phyloP scores from a whole-genome alignment of 495 filamentous ascomycete genomes.

The Xanthoparmelia taractica region DNA sequence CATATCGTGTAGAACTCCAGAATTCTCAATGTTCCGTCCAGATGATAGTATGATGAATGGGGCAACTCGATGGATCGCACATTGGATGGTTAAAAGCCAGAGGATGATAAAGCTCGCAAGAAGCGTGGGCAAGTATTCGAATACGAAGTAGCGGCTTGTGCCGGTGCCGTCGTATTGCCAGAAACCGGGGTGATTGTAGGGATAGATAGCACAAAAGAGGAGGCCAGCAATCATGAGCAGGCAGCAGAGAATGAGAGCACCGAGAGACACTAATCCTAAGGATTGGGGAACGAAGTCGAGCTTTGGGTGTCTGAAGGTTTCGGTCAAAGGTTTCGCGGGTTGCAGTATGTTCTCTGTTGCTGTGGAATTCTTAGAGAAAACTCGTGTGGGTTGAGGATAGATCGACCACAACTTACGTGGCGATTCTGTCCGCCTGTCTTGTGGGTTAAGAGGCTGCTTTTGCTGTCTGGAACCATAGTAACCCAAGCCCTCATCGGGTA shows the following conservation, averaged over 20 bases:
- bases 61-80: conserved; percentile 65
- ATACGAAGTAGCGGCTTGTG: conserved; percentile 71
- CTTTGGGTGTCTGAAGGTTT: conserved; percentile 43
- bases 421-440: conserved; percentile 1
- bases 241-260: conserved; percentile 50
- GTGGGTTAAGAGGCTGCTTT: conserved; percentile 1
- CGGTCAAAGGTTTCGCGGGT: conserved; percentile 41
- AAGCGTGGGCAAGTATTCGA: conserved; percentile 74
- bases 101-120: conserved; percentile 65
- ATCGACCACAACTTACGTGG: conserved; percentile 16
- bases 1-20: conserved; percentile 35
- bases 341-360: conserved; percentile 41
- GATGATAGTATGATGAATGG: conserved; percentile 72
- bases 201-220: conserved; percentile 67
- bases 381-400: not conserved
- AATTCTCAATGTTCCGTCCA: conserved; percentile 30
- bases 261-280: conserved; percentile 55
- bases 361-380: conserved; percentile 13
- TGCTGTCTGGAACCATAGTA: conserved; percentile 31
- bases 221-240: conserved; percentile 65
- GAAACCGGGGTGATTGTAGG: conserved; percentile 53
- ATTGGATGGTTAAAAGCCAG: conserved; percentile 65
- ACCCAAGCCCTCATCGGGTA: conserved; percentile 45
- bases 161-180: conserved; percentile 57
- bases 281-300: conserved; percentile 60